Conservation (phyloP, 169 alveolate genomes). For the Plasmodium adleri region DNA sequence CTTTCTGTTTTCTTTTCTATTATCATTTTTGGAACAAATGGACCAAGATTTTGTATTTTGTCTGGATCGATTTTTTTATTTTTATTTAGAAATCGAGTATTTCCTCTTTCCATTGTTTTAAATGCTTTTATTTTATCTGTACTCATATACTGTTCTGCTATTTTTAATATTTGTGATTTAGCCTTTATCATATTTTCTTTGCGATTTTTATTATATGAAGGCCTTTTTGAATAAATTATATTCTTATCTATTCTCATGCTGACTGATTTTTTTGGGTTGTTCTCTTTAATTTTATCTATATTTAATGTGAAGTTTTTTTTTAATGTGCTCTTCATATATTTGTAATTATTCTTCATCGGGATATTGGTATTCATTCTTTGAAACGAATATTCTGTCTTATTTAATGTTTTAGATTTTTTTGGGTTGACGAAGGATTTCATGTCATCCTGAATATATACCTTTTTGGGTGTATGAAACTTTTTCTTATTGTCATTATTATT, state of each 20-base stretch:
- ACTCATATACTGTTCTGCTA: constrained; percentile 53
- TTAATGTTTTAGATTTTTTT: no score
- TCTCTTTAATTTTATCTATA: constrained; percentile 1
- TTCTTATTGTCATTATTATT: no score
- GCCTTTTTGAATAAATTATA: constrained; percentile 14
- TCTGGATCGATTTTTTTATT: constrained; percentile 5
- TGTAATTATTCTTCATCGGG: constrained; percentile 11
- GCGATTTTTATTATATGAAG: constrained; percentile 45
- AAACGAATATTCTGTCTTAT: constrained; percentile 17
- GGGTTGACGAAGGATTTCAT: no score
- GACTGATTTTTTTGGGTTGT: constrained; percentile 33
- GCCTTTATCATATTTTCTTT: constrained; percentile 55
- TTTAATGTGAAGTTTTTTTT: constrained; percentile 45
- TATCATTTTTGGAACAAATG: constrained; percentile 16
- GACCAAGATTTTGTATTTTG: constrained; percentile 2
- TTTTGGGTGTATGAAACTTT: no score
- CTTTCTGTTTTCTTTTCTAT: constrained; percentile 3
- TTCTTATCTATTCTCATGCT: constrained; percentile 41
- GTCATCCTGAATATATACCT: no score
- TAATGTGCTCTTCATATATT: constrained; percentile 10
- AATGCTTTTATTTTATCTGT: constrained; percentile 44
- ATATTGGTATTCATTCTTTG: constrained; percentile 19
- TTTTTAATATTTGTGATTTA: constrained; percentile 57
- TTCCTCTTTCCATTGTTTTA: constrained; percentile 22
- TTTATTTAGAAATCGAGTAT: constrained; percentile 27